A percentile compares a stretch with the other conserved stretches of the same genome.
Evolutionary conservation across 176 grass and related monocot genomes (phyloP).

Genomic region (Canna indica): DNA sequence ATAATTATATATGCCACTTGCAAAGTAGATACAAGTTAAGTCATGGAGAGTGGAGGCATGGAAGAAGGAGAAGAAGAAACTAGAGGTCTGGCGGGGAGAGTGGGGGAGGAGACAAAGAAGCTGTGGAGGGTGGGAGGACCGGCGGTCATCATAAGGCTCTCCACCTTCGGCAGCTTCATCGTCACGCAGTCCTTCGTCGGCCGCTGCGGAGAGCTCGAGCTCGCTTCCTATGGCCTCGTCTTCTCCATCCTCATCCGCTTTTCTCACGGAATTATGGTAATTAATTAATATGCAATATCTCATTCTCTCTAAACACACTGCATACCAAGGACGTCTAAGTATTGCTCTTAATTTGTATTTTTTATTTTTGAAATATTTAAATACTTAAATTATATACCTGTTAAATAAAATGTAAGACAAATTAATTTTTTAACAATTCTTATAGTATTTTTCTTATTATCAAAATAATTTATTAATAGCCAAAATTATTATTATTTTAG

Average conservation of each 20-base stretch:
- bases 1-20: background rate
- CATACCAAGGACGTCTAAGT: too few species aligned
- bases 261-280: background rate
- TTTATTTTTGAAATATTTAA: too few species aligned
- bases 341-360: too few species aligned
- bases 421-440: too few species aligned
- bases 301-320: too few species aligned
- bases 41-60: background rate
- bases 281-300: background rate
- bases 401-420: too few species aligned
- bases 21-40: too few species aligned
- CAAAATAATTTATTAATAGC: too few species aligned
- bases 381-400: too few species aligned
- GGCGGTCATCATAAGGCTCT: background rate
- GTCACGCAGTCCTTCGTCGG: background rate
- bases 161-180: background rate
- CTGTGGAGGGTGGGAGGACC: background rate
- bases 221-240: background rate
- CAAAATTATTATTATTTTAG: too few species aligned
- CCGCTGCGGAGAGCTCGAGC: background rate
- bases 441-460: too few species aligned
- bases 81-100: background rate
- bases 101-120: background rate
- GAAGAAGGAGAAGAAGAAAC: background rate
- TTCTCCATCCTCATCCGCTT: background rate